These are phyloP conservation scores for Ascoidea tarda DNA, from an alignment of 805 yeast species.

Conservation along the genomic window DNA sequence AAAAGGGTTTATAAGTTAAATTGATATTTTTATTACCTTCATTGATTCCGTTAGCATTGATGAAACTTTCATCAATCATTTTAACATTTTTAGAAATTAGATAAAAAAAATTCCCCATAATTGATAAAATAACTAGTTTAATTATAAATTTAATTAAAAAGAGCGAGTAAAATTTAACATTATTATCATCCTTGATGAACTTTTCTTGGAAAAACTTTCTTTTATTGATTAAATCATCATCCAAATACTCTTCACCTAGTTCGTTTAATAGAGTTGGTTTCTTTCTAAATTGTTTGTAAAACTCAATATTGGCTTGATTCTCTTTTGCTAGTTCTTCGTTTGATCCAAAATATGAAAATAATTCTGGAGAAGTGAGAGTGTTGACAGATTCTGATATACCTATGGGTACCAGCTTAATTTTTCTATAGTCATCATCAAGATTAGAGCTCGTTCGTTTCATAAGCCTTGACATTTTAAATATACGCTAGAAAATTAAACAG, in stretches of 20 bases:
- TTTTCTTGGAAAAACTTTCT: neutral
- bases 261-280: neutral
- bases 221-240: neutral
- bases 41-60: no score
- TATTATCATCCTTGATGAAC: no score
- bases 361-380: neutral
- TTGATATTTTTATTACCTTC: neutral
- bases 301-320: neutral
- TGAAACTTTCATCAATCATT: no score
- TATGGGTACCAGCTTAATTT: neutral
- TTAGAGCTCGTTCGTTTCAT: no score
- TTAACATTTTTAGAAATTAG: no score
- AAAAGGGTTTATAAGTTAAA: slow-evolving; percentile 5
- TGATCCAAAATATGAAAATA: neutral
- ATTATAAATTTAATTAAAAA: no score
- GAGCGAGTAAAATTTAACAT: neutral
- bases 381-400: neutral
- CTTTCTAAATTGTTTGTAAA: neutral
- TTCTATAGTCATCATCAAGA: neutral
- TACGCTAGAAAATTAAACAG: no score
- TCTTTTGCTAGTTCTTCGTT: neutral
- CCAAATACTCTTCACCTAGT: neutral
- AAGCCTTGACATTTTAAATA: no score
- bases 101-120: no score
- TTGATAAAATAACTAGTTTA: neutral